A percentile compares a stretch with the other conserved stretches of the same genome.
These are phyloP conservation scores for Cyclotella cryptica DNA, from an alignment of 108 stramenopile genomes.

Conservation along the genomic window DNA sequence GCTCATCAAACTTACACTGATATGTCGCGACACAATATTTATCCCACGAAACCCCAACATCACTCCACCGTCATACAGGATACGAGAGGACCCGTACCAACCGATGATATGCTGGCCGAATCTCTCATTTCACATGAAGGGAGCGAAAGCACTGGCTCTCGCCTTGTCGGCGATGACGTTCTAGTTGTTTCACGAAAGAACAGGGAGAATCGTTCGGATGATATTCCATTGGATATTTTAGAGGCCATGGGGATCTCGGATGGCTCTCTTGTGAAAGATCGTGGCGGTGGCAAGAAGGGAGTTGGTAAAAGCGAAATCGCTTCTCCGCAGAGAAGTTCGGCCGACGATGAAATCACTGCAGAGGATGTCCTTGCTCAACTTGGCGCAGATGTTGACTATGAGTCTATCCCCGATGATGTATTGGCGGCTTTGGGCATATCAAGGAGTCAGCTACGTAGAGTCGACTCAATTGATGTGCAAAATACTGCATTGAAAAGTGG, in stretches of 20 bases:
- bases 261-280: not conserved
- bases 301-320: not conserved
- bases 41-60: not conserved
- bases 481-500: not conserved
- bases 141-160: not conserved
- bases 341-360: not conserved
- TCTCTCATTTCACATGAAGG: not conserved
- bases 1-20: not conserved
- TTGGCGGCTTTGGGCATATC: not conserved
- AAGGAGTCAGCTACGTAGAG: not conserved
- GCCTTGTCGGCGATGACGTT: not conserved
- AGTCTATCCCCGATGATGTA: slow-evolving; percentile 12
- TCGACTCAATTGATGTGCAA: not conserved
- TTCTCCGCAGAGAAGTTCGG: no score
- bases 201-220: not conserved
- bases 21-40: not conserved
- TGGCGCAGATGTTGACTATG: slow-evolving; percentile 5
- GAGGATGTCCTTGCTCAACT: not conserved
- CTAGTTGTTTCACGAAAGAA: not conserved
- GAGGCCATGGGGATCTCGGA: not conserved
- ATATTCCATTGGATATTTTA: no score
- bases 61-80: not conserved
- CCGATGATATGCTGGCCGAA: not conserved
- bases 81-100: slow-evolving; percentile 3
- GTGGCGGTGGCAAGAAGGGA: not conserved